Conservation (phyloP, 768 basidiomycete genomes). For the Tulasnella sp. region DNA sequence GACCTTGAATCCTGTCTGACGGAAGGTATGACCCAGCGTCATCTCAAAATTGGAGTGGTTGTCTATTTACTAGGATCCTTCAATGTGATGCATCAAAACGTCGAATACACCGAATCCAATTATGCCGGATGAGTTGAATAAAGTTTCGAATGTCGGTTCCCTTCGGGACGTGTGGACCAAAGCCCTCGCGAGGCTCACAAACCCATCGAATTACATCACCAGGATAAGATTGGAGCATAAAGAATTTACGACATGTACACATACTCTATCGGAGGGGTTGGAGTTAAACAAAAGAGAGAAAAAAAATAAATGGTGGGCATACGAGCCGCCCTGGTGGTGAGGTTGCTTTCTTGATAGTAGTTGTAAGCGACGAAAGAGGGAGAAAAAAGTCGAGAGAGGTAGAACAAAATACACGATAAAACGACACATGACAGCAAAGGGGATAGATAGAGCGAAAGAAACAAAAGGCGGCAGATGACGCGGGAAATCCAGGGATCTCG, state of each 20-base stretch:
- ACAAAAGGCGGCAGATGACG: conserved; percentile 1
- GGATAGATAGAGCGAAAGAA: neutral
- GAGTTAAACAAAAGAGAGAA: neutral
- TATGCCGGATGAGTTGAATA: too few species aligned
- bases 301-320: neutral
- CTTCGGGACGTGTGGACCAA: too few species aligned
- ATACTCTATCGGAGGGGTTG: neutral
- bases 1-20: too few species aligned
- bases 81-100: too few species aligned
- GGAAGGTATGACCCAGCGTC: too few species aligned
- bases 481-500: neutral
- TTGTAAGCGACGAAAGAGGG: neutral
- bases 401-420: neutral
- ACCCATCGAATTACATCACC: neutral
- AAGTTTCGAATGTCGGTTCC: too few species aligned
- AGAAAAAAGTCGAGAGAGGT: neutral
- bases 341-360: neutral
- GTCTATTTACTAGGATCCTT: too few species aligned
- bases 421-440: neutral
- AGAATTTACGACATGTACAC: conserved; percentile 9
- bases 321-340: neutral
- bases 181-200: too few species aligned
- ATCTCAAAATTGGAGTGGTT: too few species aligned
- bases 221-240: neutral
- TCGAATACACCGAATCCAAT: too few species aligned